Evolutionary conservation across 139 green algal species (phyloP).

Genomic region (Yamagishiella unicocca): DNA sequence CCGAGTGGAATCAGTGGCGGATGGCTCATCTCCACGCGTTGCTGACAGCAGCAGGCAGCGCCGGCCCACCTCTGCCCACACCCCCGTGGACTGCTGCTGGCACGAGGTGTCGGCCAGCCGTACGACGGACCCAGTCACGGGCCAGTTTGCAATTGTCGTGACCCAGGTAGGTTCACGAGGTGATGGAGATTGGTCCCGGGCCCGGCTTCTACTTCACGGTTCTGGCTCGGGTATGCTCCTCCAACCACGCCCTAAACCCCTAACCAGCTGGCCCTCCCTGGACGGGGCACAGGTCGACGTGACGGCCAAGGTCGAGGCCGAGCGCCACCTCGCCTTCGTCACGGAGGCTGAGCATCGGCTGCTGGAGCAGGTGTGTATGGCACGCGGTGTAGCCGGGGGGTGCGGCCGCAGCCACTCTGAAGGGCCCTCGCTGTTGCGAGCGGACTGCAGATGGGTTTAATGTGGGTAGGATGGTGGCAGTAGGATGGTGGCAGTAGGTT

Average conservation of each 20-base stretch:
- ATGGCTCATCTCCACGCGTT: too few species aligned
- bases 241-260: neutral
- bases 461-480: too few species aligned
- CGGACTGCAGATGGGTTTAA: too few species aligned
- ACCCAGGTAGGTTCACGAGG: neutral
- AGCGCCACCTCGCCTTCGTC: neutral
- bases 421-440: too few species aligned
- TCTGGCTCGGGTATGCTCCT: neutral
- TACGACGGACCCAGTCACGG: neutral
- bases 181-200: neutral
- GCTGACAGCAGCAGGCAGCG: neutral
- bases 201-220: neutral
- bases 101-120: neutral
- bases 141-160: neutral
- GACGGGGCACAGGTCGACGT: neutral
- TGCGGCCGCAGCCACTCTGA: too few species aligned
- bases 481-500: too few species aligned
- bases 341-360: slow-evolving; percentile 1
- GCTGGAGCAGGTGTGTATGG: neutral
- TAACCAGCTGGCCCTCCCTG: neutral
- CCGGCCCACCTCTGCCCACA: neutral
- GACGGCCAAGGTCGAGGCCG: neutral
- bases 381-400: neutral
- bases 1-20: neutral
- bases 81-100: neutral